These are phyloP conservation scores for Corinectria fuckeliana DNA, from an alignment of 2,329 filamentous ascomycete species.

Conservation along the genomic window DNA sequence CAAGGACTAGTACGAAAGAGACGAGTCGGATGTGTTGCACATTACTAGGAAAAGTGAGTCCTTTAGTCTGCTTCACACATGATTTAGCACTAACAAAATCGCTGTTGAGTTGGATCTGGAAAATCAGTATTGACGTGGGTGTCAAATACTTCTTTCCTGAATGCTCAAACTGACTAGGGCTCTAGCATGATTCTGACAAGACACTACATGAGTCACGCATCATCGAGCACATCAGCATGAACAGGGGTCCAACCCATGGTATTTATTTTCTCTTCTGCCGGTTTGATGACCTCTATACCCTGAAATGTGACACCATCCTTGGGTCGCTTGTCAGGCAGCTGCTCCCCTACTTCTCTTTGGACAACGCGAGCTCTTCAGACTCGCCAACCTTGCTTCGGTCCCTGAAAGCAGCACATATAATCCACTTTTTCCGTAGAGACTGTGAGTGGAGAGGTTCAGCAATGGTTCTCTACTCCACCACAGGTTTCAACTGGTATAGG, in stretches of 20 bases:
- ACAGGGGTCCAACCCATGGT: too few species aligned
- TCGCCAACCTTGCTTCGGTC: not conserved
- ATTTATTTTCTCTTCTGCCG: slow-evolving; percentile 15
- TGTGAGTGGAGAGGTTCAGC: too few species aligned
- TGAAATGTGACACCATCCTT: not conserved
- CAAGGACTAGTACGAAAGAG: not conserved
- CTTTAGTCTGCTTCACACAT: not conserved
- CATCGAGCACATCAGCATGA: not conserved
- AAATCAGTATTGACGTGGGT: slow-evolving; percentile 24
- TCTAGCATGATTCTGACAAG: too few species aligned
- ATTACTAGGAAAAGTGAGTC: slow-evolving; percentile 22
- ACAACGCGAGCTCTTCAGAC: not conserved
- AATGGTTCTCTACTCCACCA: too few species aligned
- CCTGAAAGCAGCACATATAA: not conserved
- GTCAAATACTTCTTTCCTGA: not conserved
- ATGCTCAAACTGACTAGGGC: too few species aligned
- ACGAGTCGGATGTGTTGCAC: not conserved
- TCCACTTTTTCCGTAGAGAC: too few species aligned
- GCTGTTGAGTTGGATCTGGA: slow-evolving; percentile 25
- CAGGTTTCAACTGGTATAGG: not conserved
- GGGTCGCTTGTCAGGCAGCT: slow-evolving; percentile 6
- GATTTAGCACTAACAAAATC: not conserved
- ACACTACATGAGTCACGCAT: not conserved
- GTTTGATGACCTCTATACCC: slow-evolving; percentile 1
- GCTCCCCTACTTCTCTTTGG: not conserved